phyloP scores from a whole-genome alignment of 306 rosid genomes.

The Prunus mira region DNA sequence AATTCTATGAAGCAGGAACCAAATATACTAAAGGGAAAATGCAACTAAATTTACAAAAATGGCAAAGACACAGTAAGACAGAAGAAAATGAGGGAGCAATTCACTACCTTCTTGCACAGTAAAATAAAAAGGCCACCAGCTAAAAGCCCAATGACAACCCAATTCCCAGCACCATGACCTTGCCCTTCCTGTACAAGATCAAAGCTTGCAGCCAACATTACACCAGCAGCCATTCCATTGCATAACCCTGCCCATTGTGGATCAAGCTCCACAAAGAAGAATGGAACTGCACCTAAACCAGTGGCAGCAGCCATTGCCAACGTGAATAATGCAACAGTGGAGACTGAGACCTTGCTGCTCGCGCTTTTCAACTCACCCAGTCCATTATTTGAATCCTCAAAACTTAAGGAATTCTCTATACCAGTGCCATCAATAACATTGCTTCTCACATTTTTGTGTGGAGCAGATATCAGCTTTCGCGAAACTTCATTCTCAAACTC shows the following conservation, averaged over 20 bases:
- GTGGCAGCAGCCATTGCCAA: slow-evolving; percentile 99
- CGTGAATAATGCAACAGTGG: slow-evolving; percentile 92
- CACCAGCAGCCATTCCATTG: slow-evolving; percentile 99
- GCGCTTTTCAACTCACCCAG: slow-evolving; percentile 56
- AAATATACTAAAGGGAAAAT: background rate
- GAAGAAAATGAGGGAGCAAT: slow-evolving; percentile 10
- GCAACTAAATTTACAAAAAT: slow-evolving; percentile 4
- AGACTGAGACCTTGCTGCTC: slow-evolving; percentile 67
- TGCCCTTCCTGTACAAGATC: slow-evolving; percentile 94
- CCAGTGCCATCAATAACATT: slow-evolving; percentile 85
- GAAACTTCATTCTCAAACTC: slow-evolving; percentile 51
- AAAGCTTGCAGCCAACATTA: slow-evolving; percentile 98
- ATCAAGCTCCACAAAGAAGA: slow-evolving; percentile 98
- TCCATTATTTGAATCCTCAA: slow-evolving; percentile 40
- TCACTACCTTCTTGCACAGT: slow-evolving; percentile 84
- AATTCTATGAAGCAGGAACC: background rate
- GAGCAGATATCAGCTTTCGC: slow-evolving; percentile 56
- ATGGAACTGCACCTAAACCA: slow-evolving; percentile 96
- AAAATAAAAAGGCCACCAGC: slow-evolving; percentile 89
- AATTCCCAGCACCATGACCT: slow-evolving; percentile 76
- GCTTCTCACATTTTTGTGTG: slow-evolving; percentile 63
- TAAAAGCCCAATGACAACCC: slow-evolving; percentile 89
- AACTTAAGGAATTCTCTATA: slow-evolving; percentile 43
- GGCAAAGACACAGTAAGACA: background rate
- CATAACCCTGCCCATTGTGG: slow-evolving; percentile 98